Evolutionary conservation across 176 grass and related monocot genomes (phyloP), one percentile per base, ranked within the genome.

Genomic region (Oryza longistaminata): DNA sequence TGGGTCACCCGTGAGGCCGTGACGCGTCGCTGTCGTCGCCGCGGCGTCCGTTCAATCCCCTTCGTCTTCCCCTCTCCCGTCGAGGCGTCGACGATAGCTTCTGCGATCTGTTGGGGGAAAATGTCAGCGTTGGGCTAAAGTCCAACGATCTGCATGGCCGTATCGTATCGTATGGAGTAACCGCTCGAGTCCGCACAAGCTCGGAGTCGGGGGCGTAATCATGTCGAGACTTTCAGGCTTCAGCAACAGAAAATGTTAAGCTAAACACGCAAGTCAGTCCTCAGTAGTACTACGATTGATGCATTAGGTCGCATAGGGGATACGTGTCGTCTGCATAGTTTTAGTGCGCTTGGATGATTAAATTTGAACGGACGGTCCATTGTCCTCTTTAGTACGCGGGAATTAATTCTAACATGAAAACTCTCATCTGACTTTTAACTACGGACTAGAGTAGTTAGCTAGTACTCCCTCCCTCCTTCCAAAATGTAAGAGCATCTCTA

Each of bases 71-170:
- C 15, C 14, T 1, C 50, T 19, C 21, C 42, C 42, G 42, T 43
- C 42, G 42, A 43, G 42, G 42, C 55, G 55, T 2, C 55, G 19
- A 53, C 55, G 55, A 11, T 24, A 62, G 9, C 58, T 11, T 62
- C 58, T 2, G 58, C 58, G n/a, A n/a, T 0, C n/a, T 62, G 19
- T 11, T 62, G n/a, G 2, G 58, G 58, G 9, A 17, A 62, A 83
- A 79, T 73, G 75, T 79, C 87, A 83, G 55, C 70, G 33, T 21
- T 21, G 4, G 15, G 71, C 9, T 0, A 74, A 27, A 21, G 43
- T 12, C 27, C 37, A 21, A 14, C 45, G 7, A 37, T 71, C 49
- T 52, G 14, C 49, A 76, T 24, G 68, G 68, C 67, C 67, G 81
- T 74, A 40, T 21, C 67, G 81, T 74, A 40, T 21, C 55, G 81